Evolutionary conservation across 441 rosid species (phyloP).

Genomic region (Hura crepitans): DNA sequence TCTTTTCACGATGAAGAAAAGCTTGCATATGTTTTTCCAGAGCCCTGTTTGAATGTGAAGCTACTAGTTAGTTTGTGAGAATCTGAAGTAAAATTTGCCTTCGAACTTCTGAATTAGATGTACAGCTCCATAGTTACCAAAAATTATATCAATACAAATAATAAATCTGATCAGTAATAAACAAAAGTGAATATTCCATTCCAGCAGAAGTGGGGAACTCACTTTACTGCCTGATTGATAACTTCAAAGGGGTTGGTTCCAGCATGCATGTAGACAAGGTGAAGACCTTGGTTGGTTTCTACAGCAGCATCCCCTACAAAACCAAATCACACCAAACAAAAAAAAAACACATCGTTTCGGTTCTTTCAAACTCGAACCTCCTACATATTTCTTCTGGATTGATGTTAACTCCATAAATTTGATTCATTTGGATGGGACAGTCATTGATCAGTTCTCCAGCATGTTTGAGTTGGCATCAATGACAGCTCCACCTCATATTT

Average conservation of each 20-base stretch:
- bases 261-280: slow-evolving; percentile 84
- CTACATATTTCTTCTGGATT: slow-evolving; percentile 33
- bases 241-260: slow-evolving; percentile 96
- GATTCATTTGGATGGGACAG: slow-evolving; percentile 29
- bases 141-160: neutral
- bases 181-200: neutral
- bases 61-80: neutral
- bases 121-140: neutral
- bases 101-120: neutral
- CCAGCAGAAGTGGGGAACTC: slow-evolving; percentile 25
- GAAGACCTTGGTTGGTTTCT: slow-evolving; percentile 73
- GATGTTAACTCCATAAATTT: slow-evolving; percentile 30
- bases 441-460: slow-evolving; percentile 31
- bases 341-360: slow-evolving; percentile 31
- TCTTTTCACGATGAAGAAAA: slow-evolving; percentile 81
- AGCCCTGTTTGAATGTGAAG: slow-evolving; percentile 48
- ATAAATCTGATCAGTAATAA: neutral
- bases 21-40: slow-evolving; percentile 83
- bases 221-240: slow-evolving; percentile 81
- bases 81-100: neutral
- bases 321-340: slow-evolving; percentile 37
- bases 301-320: slow-evolving; percentile 85
- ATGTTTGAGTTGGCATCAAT: slow-evolving; percentile 26
- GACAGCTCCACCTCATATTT: slow-evolving; percentile 30
- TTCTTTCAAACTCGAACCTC: slow-evolving; percentile 31